phyloP scores from a whole-genome alignment of 176 grass and related monocot genomes.

The Carex cristatella region DNA sequence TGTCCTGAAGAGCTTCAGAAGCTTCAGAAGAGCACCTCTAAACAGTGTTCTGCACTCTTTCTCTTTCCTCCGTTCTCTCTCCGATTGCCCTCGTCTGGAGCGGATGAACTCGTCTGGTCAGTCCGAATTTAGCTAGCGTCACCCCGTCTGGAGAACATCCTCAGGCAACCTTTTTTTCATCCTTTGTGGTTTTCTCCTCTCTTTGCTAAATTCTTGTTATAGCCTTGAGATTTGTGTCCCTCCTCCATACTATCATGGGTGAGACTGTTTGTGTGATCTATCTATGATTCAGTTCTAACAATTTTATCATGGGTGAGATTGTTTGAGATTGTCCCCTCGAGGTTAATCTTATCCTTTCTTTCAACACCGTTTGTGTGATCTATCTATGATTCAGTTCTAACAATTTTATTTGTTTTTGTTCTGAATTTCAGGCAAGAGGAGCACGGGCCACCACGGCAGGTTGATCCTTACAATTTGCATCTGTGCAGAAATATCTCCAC shows the following conservation, averaged over 20 bases:
- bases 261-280: not conserved
- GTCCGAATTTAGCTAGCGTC: too few relatives aligned
- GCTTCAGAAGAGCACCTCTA: too few relatives aligned
- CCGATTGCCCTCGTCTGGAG: too few relatives aligned
- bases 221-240: not conserved
- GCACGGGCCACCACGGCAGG: too few relatives aligned
- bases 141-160: not conserved
- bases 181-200: constrained; percentile 3
- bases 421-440: constrained; percentile 29
- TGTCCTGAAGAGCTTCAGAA: too few relatives aligned
- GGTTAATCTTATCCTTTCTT: not conserved
- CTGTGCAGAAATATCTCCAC: too few relatives aligned
- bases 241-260: constrained; percentile 27
- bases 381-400: constrained; percentile 1
- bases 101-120: too few relatives aligned
- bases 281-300: too few relatives aligned
- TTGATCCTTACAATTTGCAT: too few relatives aligned
- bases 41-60: too few relatives aligned
- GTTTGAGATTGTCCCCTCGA: not conserved
- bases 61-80: too few relatives aligned
- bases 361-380: not conserved
- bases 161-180: not conserved
- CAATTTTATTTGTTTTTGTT: constrained; percentile 10
- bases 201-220: not conserved
- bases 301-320: too few relatives aligned